Evolutionary conservation across 768 basidiomycete species (phyloP).

Genomic region (Tylopilus rubrobrunneus): DNA sequence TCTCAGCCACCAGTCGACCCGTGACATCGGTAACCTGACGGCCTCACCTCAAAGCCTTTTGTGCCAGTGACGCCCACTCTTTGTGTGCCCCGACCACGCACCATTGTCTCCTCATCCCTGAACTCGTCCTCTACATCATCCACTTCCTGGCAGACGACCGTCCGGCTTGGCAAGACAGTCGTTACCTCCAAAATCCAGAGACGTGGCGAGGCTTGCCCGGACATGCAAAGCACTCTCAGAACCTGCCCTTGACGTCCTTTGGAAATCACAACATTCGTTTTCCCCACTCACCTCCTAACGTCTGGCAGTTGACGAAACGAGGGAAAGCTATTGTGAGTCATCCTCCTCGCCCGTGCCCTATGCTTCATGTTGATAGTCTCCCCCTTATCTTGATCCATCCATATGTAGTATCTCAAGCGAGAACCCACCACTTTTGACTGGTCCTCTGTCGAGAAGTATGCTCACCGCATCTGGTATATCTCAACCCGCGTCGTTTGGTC

Average conservation of each 20-base stretch:
- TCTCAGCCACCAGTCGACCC: no score
- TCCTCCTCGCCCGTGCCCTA: neutral
- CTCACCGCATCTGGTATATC: conserved; percentile 21
- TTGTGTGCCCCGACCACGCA: conserved; percentile 18
- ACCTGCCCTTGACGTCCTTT: conserved; percentile 30
- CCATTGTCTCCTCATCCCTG: conserved; percentile 27
- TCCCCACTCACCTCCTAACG: conserved; percentile 22
- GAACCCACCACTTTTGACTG: conserved; percentile 20
- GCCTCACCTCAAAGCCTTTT: no score
- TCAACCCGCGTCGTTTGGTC: conserved; percentile 20
- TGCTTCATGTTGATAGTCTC: neutral
- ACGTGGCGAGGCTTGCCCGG: conserved; percentile 27
- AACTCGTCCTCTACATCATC: conserved; percentile 25
- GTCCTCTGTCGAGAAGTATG: conserved; percentile 20
- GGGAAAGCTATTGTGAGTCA: conserved; percentile 22
- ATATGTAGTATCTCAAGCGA: conserved; percentile 19
- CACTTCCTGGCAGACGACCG: conserved; percentile 22
- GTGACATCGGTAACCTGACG: no score
- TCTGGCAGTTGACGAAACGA: conserved; percentile 21
- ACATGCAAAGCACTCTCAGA: conserved; percentile 29
- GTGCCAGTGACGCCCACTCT: no score
- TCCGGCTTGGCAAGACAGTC: conserved; percentile 11
- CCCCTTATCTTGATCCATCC: neutral
- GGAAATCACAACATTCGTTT: conserved; percentile 28
- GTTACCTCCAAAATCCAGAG: conserved; percentile 16